These are phyloP conservation scores for Striga hermonthica DNA, from an alignment of 305 asterid genomes.

Conservation along the genomic window DNA sequence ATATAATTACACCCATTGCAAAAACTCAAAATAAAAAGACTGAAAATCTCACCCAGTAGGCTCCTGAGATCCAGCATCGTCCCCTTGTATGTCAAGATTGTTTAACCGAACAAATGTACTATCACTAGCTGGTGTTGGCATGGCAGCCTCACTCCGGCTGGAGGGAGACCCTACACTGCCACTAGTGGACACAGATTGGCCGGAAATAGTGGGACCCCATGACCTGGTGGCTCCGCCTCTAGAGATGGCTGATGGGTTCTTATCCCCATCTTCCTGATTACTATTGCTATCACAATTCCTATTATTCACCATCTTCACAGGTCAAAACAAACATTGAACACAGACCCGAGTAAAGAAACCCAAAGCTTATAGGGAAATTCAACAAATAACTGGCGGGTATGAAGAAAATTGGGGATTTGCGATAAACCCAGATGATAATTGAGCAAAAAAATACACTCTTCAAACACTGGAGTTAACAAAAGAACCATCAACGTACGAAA, in stretches of 20 bases:
- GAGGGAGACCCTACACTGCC: slow-evolving; percentile 83
- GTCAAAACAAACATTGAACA: slow-evolving; percentile 9
- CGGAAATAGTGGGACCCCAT: slow-evolving; percentile 73
- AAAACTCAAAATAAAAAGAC: slow-evolving; percentile 1
- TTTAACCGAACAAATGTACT: slow-evolving; percentile 47
- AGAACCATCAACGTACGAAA: background rate
- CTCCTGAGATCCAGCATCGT: slow-evolving; percentile 73
- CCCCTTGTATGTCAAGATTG: slow-evolving; percentile 71
- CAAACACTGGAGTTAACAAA: slow-evolving; percentile 2
- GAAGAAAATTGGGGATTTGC: slow-evolving; percentile 9
- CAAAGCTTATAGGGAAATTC: background rate
- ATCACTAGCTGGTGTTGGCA: slow-evolving; percentile 63
- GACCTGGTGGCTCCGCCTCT: slow-evolving; percentile 55
- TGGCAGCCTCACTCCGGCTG: slow-evolving; percentile 71
- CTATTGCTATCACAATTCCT: slow-evolving; percentile 28
- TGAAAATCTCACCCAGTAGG: slow-evolving; percentile 54
- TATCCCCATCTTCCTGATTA: slow-evolving; percentile 50
- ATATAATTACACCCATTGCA: background rate
- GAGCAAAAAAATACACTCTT: slow-evolving; percentile 9
- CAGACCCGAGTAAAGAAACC: slow-evolving; percentile 14
- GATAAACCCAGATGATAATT: slow-evolving; percentile 28
- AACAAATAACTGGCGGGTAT: background rate
- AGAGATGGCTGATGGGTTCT: slow-evolving; percentile 43
- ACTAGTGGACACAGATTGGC: slow-evolving; percentile 76
- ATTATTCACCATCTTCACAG: slow-evolving; percentile 44